phyloP scores from a whole-genome alignment of 495 filamentous ascomycete genomes.

The Bryoglossum gracile region DNA sequence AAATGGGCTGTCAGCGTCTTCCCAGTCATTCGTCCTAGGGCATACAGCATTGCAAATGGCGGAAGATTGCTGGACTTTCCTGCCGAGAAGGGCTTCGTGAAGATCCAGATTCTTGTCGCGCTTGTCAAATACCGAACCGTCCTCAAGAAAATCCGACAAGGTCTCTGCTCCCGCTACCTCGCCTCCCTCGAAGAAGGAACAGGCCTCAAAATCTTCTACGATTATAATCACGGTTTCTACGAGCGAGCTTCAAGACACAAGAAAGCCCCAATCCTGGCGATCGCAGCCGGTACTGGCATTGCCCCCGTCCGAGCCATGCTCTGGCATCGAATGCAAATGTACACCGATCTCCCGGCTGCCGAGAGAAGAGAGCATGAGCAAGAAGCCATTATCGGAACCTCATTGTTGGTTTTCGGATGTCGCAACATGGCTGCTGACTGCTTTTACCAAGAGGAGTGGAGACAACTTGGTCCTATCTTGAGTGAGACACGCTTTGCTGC shows the following conservation, averaged over 20 bases:
- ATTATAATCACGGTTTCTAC: background rate
- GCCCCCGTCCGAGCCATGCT: slow-evolving; percentile 80
- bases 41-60: slow-evolving; percentile 84
- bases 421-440: slow-evolving; percentile 67
- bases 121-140: slow-evolving; percentile 88
- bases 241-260: background rate
- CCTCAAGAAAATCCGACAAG: slow-evolving; percentile 75
- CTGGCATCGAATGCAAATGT: slow-evolving; percentile 67
- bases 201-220: slow-evolving; percentile 47
- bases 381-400: slow-evolving; percentile 25
- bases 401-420: slow-evolving; percentile 69
- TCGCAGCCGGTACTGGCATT: slow-evolving; percentile 86
- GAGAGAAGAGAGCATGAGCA: slow-evolving; percentile 24
- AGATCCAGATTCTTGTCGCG: slow-evolving; percentile 76
- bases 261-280: slow-evolving; percentile 56
- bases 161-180: slow-evolving; percentile 85
- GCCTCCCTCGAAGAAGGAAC: slow-evolving; percentile 52
- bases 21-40: slow-evolving; percentile 66
- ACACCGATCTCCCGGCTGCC: too few species aligned
- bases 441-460: slow-evolving; percentile 76
- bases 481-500: slow-evolving; percentile 70
- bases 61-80: slow-evolving; percentile 32
- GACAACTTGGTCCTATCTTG: slow-evolving; percentile 5
- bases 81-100: slow-evolving; percentile 23
- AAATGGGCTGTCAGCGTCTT: slow-evolving; percentile 60